These are phyloP conservation scores for Ogataea chonburiensis DNA, from an alignment of 805 yeast genomes.

Conservation along the genomic window DNA sequence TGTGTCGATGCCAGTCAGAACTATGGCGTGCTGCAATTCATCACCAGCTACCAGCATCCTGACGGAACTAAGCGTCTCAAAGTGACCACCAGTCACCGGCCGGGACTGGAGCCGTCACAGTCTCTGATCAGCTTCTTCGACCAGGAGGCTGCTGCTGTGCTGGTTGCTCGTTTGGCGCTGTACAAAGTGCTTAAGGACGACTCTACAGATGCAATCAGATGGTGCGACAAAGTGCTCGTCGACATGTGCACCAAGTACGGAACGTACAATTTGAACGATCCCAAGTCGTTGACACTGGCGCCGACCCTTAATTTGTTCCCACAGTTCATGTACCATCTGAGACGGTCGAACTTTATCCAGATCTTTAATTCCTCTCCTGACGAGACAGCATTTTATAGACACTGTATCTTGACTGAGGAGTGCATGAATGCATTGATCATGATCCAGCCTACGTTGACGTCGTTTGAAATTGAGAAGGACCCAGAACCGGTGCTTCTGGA, in stretches of 20 bases:
- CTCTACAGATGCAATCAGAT: conserved; percentile 43
- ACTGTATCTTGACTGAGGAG: conserved; percentile 61
- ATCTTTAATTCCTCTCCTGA: conserved; percentile 72
- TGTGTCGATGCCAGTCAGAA: conserved; percentile 24
- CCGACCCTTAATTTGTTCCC: conserved; percentile 55
- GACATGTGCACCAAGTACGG: conserved; percentile 48
- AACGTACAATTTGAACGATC: conserved; percentile 45
- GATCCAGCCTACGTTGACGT: conserved; percentile 68
- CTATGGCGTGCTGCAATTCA: conserved; percentile 47
- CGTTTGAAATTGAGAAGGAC: conserved; percentile 55
- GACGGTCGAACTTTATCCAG: conserved; percentile 64
- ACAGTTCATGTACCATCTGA: conserved; percentile 63
- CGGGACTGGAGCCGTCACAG: conserved; percentile 39
- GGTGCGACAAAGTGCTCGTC: conserved; percentile 48
- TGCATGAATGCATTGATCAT: conserved; percentile 57
- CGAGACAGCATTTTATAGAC: conserved; percentile 65
- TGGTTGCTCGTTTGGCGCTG: conserved; percentile 55
- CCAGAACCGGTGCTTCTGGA: conserved; percentile 66
- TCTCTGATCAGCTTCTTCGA: conserved; percentile 53
- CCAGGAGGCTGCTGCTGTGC: conserved; percentile 67
- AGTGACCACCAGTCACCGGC: conserved; percentile 56
- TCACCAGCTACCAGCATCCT: conserved; percentile 62
- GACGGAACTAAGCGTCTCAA: conserved; percentile 55
- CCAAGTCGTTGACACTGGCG: conserved; percentile 50
- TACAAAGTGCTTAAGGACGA: conserved; percentile 39